A percentile compares a stretch with the other conserved stretches of the same genome.
These are phyloP conservation scores for Ramaria sp. DNA, from an alignment of 768 basidiomycete genomes.

Conservation along the genomic window DNA sequence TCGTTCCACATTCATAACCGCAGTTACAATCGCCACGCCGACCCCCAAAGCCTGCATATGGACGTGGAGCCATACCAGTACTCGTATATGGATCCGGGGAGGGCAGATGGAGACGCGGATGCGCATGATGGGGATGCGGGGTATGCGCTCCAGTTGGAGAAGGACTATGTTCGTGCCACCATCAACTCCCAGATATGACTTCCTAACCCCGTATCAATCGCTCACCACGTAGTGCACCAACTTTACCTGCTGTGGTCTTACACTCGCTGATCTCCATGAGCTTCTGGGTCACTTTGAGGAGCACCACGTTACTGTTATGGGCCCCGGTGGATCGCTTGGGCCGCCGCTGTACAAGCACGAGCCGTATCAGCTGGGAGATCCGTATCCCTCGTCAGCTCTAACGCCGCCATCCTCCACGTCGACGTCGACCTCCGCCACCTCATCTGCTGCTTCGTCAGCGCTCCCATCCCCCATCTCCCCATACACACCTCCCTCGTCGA, in stretches of 20 bases:
- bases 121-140: not conserved
- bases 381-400: too few relatives aligned
- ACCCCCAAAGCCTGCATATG: too few relatives aligned
- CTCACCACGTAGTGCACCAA: conserved; percentile 1
- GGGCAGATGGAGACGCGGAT: too few relatives aligned
- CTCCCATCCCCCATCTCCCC: not conserved
- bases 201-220: not conserved
- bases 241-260: conserved; percentile 6
- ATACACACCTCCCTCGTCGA: conserved; percentile 5
- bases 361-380: too few relatives aligned
- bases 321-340: conserved; percentile 24
- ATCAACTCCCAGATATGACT: not conserved
- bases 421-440: too few relatives aligned
- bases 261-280: conserved; percentile 7
- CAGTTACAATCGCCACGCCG: too few relatives aligned
- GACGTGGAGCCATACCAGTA: too few relatives aligned
- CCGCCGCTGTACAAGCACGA: not conserved
- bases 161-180: conserved; percentile 2
- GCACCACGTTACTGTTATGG: conserved; percentile 25
- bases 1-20: too few relatives aligned
- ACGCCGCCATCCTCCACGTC: conserved; percentile 16
- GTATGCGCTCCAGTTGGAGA: not conserved
- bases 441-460: conserved; percentile 9
- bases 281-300: conserved; percentile 9
- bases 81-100: too few relatives aligned